phyloP scores from a whole-genome alignment of 495 filamentous ascomycete species.

The Pyrenula aspistea region DNA sequence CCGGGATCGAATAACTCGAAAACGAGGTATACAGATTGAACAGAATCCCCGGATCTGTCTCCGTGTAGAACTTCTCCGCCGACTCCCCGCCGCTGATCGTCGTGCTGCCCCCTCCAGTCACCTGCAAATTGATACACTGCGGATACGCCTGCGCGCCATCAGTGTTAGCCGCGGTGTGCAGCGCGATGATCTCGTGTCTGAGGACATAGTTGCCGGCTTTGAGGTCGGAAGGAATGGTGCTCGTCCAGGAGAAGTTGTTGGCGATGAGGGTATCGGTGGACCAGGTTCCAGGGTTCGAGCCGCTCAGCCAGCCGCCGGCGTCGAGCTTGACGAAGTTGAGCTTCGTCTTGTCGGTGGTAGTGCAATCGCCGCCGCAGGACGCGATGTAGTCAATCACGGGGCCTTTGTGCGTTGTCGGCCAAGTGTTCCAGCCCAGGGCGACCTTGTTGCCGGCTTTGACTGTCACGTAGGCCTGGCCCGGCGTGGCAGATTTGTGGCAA shows the following conservation, averaged over 20 bases:
- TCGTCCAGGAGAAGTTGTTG: slow-evolving; percentile 50
- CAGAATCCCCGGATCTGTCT: slow-evolving; percentile 40
- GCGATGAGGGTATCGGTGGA: slow-evolving; percentile 45
- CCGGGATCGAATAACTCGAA: slow-evolving; percentile 37
- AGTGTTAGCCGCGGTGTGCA: slow-evolving; percentile 38
- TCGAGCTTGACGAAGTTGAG: slow-evolving; percentile 62
- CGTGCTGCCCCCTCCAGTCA: slow-evolving; percentile 42
- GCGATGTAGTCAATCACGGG: slow-evolving; percentile 61
- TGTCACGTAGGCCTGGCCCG: slow-evolving; percentile 30
- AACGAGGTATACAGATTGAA: slow-evolving; percentile 45
- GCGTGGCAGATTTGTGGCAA: slow-evolving; percentile 44
- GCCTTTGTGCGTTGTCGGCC: slow-evolving; percentile 49
- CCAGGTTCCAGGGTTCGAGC: slow-evolving; percentile 36
- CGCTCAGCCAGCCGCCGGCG: slow-evolving; percentile 39
- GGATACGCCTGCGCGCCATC: slow-evolving; percentile 60
- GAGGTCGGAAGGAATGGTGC: slow-evolving; percentile 48
- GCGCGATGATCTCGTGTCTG: slow-evolving; percentile 63
- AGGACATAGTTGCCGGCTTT: slow-evolving; percentile 56
- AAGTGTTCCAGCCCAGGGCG: slow-evolving; percentile 43
- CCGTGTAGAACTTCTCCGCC: slow-evolving; percentile 43
- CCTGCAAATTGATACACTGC: slow-evolving; percentile 54
- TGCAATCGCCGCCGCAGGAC: slow-evolving; percentile 46
- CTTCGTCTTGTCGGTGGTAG: slow-evolving; percentile 33
- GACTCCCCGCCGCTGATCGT: slow-evolving; percentile 33
- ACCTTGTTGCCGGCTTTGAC: slow-evolving; percentile 36